Conservation (phyloP, 768 basidiomycete species). For the Termitomyces sp. region DNA sequence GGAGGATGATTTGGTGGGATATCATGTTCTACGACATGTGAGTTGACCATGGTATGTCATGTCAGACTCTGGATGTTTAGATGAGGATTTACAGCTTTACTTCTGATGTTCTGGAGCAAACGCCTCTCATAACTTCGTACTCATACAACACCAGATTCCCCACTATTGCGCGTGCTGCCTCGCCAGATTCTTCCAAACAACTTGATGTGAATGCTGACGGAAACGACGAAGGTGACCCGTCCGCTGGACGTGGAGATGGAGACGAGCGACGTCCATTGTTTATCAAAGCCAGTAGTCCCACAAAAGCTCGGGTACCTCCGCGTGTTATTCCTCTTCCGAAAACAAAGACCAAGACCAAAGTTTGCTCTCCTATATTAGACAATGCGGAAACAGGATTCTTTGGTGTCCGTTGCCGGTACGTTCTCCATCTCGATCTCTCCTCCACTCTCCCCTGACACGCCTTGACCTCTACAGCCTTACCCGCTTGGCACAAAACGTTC, state of each 20-base stretch:
- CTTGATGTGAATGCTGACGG: not conserved
- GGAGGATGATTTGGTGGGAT: conserved; percentile 67
- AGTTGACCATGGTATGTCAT: conserved; percentile 22
- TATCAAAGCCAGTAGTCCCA: not conserved
- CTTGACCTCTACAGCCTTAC: conserved; percentile 38
- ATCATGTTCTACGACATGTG: conserved; percentile 73
- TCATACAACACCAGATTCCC: conserved; percentile 55
- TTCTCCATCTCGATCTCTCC: conserved; percentile 8
- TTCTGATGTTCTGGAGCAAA: conserved; percentile 60
- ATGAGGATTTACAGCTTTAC: conserved; percentile 47
- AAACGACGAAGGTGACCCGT: not conserved
- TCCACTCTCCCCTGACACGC: conserved; percentile 1
- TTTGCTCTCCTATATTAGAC: not conserved
- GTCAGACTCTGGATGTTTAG: not conserved
- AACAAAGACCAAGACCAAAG: conserved; percentile 2
- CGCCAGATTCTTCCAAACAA: not conserved
- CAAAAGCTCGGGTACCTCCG: not conserved
- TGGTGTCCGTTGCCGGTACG: conserved; percentile 56
- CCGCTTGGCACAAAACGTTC: conserved; percentile 56
- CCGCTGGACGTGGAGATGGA: not conserved
- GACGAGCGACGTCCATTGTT: not conserved
- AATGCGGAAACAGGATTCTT: conserved; percentile 28
- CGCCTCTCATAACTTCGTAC: conserved; percentile 50
- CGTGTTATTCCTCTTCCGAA: not conserved
- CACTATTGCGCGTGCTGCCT: conserved; percentile 31